phyloP scores from a whole-genome alignment of 768 basidiomycete genomes.

The Pleurotus platypus region DNA sequence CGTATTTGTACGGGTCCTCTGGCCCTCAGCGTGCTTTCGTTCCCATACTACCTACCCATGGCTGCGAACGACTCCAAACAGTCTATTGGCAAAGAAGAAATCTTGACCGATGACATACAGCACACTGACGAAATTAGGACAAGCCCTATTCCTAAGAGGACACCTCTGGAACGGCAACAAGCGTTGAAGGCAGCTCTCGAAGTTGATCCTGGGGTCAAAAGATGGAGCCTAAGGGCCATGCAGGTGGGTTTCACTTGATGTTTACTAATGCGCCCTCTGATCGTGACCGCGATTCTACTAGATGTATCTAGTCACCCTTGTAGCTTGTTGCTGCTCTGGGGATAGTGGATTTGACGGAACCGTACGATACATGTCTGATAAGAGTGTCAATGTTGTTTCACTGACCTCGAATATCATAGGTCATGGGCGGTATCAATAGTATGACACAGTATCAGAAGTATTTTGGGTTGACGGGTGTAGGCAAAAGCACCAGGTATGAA shows the following conservation, averaged over 20 bases:
- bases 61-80: conserved; percentile 14
- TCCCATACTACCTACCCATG: neutral
- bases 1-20: neutral
- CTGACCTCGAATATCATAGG: conserved; percentile 20
- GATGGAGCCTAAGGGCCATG: conserved; percentile 31
- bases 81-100: conserved; percentile 21
- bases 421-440: conserved; percentile 51
- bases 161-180: conserved; percentile 35
- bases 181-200: conserved; percentile 36
- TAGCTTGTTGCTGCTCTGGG: conserved; percentile 46
- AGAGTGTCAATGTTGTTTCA: neutral
- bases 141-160: conserved; percentile 16
- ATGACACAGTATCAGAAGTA: conserved; percentile 46
- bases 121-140: neutral
- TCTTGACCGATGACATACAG: conserved; percentile 12
- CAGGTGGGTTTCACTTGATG: conserved; percentile 22
- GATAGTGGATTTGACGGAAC: conserved; percentile 55
- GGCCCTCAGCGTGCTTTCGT: too few relatives aligned
- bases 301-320: conserved; percentile 45
- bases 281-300: conserved; percentile 11
- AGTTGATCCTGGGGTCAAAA: conserved; percentile 37
- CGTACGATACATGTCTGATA: conserved; percentile 21
- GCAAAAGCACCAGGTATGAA: conserved; percentile 38
- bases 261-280: too few relatives aligned
- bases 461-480: conserved; percentile 40